Evolutionary conservation across 345 rosid species (phyloP).

Genomic region (Moricandia moricandioides): DNA sequence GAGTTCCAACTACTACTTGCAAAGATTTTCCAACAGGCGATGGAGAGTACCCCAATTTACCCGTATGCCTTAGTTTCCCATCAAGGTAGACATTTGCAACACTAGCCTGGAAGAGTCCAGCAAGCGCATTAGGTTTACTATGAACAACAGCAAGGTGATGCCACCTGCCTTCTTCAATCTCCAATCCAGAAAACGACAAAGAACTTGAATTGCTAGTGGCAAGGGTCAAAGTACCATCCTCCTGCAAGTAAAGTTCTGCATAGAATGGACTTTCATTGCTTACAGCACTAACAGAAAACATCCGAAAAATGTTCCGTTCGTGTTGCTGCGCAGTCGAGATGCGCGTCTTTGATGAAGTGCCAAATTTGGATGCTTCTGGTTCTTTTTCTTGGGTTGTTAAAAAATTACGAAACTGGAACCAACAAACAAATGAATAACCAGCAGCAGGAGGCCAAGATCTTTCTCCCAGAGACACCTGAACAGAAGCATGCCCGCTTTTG

Average conservation of each 20-base stretch:
- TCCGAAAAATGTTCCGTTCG: constrained; percentile 61
- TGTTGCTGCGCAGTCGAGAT: constrained; percentile 49
- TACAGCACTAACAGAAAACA: constrained; percentile 91
- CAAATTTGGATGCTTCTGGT: constrained; percentile 53
- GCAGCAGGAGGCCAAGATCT: constrained; percentile 99
- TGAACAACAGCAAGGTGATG: constrained; percentile 99
- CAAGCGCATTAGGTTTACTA: constrained; percentile 98
- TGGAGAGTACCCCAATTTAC: constrained; percentile 95
- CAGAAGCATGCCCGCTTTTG: constrained; percentile 90
- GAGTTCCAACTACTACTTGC: constrained; percentile 91
- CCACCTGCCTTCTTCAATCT: constrained; percentile 93
- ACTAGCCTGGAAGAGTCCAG: constrained; percentile 99
- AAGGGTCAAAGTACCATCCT: constrained; percentile 89
- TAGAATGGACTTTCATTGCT: constrained; percentile 66
- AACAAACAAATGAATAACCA: constrained; percentile 96
- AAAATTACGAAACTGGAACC: constrained; percentile 89
- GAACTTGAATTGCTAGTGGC: constrained; percentile 89
- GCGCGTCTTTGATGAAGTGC: constrained; percentile 50
- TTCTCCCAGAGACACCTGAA: constrained; percentile 96
- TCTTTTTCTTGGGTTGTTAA: constrained; percentile 68
- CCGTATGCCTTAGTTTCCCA: constrained; percentile 95
- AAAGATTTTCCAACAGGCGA: constrained; percentile 91
- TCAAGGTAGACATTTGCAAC: constrained; percentile 90
- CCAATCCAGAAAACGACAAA: constrained; percentile 90
- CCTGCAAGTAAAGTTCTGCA: constrained; percentile 94